These are phyloP conservation scores for Westerdykella aurantiaca DNA, from an alignment of 2,329 filamentous ascomycete species.

Conservation along the genomic window DNA sequence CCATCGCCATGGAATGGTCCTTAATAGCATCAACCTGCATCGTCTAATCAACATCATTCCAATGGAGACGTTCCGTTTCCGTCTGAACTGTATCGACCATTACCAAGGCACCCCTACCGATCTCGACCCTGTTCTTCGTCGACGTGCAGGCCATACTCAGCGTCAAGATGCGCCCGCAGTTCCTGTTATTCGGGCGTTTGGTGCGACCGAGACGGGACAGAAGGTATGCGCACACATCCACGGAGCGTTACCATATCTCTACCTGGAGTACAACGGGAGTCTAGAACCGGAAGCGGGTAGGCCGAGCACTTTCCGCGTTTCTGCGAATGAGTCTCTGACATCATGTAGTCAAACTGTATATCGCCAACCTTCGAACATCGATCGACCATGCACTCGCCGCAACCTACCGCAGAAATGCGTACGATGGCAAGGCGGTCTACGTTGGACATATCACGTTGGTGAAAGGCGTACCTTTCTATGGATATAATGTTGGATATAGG, in stretches of 20 bases:
- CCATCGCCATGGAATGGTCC: slow-evolving; percentile 12
- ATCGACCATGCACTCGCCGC: slow-evolving; percentile 87
- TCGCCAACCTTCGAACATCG: slow-evolving; percentile 71
- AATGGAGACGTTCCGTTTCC: slow-evolving; percentile 79
- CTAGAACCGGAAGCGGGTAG: slow-evolving; percentile 62
- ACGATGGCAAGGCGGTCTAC: slow-evolving; percentile 63
- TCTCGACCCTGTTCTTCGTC: slow-evolving; percentile 74
- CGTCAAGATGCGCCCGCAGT: slow-evolving; percentile 63
- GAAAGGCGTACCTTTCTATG: slow-evolving; percentile 93
- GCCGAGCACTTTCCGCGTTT: slow-evolving; percentile 22
- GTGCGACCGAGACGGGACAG: slow-evolving; percentile 87
- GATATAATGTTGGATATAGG: slow-evolving; percentile 85
- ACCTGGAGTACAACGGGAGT: slow-evolving; percentile 73
- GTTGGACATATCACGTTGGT: slow-evolving; percentile 87
- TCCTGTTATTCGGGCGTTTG: slow-evolving; percentile 85
- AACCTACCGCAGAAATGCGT: slow-evolving; percentile 72
- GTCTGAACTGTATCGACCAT: slow-evolving; percentile 92
- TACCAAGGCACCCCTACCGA: slow-evolving; percentile 76
- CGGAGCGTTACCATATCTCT: slow-evolving; percentile 94
- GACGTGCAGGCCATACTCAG: slow-evolving; percentile 52
- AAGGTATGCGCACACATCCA: slow-evolving; percentile 96
- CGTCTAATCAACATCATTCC: slow-evolving; percentile 9
- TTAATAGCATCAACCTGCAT: slow-evolving; percentile 1
- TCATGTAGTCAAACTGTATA: slow-evolving; percentile 63
- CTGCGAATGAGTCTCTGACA: slow-evolving; percentile 14